These are phyloP conservation scores for Mallotus nudiflorus DNA, from an alignment of 345 rosid genomes.

Conservation along the genomic window DNA sequence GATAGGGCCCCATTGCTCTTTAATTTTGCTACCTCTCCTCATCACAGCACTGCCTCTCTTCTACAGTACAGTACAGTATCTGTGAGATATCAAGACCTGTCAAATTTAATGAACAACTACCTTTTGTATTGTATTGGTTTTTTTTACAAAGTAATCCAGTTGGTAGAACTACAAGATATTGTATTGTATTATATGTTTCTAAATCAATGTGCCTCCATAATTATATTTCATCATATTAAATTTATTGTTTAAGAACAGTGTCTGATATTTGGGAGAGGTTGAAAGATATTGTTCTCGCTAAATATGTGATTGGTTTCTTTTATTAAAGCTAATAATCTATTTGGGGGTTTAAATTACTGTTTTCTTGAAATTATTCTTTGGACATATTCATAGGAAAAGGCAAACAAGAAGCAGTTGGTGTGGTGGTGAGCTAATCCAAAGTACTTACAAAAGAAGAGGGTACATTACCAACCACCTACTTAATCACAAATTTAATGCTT, in stretches of 20 bases:
- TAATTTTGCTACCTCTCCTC: background rate
- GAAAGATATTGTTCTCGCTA: background rate
- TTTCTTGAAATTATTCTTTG: conserved; percentile 15
- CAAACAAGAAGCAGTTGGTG: conserved; percentile 8
- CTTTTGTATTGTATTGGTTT: background rate
- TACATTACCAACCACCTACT: background rate
- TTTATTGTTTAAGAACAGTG: too few relatives aligned
- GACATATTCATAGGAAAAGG: background rate
- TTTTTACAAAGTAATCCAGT: too few relatives aligned
- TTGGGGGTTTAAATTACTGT: background rate
- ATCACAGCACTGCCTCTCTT: background rate
- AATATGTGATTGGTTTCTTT: background rate
- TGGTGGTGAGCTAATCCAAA: background rate
- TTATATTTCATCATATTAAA: too few relatives aligned
- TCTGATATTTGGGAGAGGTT: background rate
- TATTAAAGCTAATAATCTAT: background rate
- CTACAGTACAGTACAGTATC: conserved; percentile 1
- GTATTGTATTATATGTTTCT: too few relatives aligned
- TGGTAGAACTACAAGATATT: too few relatives aligned
- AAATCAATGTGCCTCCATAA: too few relatives aligned
- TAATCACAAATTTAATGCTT: background rate
- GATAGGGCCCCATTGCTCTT: conserved; percentile 14
- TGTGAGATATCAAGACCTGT: background rate
- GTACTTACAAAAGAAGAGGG: background rate
- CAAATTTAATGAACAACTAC: conserved; percentile 13